Percentiles rank a stretch among this genome's conserved stretches.
phyloP scores from a whole-genome alignment of 768 basidiomycete species.

The Phanerochaete sordida region DNA sequence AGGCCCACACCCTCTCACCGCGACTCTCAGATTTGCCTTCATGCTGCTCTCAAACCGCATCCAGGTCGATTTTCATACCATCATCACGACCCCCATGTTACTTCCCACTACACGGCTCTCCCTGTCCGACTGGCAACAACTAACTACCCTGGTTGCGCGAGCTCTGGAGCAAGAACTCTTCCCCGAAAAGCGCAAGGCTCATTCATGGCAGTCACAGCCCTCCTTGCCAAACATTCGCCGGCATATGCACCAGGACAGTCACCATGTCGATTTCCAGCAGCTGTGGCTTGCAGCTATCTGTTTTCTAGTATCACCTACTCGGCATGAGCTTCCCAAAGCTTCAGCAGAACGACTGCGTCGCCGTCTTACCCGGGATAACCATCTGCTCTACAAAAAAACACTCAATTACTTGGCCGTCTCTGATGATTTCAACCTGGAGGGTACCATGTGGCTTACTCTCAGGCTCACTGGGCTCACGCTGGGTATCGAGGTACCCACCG shows the following conservation, averaged over 20 bases:
- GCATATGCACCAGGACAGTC: too few relatives aligned
- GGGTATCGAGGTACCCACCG: neutral
- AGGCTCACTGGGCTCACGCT: neutral
- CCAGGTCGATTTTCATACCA: neutral
- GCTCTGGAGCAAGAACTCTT: neutral
- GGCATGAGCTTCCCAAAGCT: neutral
- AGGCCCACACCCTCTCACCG: neutral
- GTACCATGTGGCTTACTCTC: neutral
- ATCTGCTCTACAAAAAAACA: neutral
- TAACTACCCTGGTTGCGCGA: neutral
- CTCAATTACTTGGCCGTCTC: neutral
- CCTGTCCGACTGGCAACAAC: neutral
- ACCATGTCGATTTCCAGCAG: too few relatives aligned
- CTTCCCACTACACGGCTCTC: neutral
- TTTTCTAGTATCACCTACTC: neutral
- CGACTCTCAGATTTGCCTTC: neutral
- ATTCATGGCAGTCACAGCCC: too few relatives aligned
- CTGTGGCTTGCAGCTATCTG: neutral
- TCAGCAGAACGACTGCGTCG: neutral
- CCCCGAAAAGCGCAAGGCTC: too few relatives aligned
- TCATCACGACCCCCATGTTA: neutral
- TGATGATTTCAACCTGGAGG: neutral
- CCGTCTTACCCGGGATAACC: neutral
- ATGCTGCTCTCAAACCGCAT: neutral
- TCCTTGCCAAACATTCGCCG: too few relatives aligned